Evolutionary conservation across 108 stramenopile species (phyloP).

Genomic region (Tribonema minus): DNA sequence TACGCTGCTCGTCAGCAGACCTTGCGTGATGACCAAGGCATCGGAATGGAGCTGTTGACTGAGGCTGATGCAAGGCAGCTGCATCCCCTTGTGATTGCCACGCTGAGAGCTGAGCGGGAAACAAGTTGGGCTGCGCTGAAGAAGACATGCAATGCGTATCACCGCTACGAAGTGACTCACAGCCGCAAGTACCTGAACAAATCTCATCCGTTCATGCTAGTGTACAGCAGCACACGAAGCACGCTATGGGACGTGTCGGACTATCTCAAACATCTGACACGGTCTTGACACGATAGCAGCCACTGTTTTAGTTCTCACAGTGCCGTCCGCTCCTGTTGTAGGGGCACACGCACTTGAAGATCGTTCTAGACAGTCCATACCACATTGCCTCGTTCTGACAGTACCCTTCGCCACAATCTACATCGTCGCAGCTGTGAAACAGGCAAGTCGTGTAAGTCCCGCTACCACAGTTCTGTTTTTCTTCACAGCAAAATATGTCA

Average conservation of each 20-base stretch:
- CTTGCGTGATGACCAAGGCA: neutral
- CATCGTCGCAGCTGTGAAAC: too few relatives aligned
- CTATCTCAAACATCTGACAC: neutral
- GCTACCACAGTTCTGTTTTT: too few relatives aligned
- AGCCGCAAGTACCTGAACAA: neutral
- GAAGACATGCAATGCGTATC: too few relatives aligned
- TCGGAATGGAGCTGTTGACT: neutral
- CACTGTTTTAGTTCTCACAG: too few relatives aligned
- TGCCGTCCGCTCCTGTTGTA: too few relatives aligned
- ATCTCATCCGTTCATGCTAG: neutral
- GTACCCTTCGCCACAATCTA: too few relatives aligned
- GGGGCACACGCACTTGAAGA: too few relatives aligned
- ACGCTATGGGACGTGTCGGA: neutral
- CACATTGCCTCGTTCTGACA: too few relatives aligned
- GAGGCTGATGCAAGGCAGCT: neutral
- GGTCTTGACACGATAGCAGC: neutral
- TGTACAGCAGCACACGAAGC: neutral
- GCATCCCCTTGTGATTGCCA: neutral
- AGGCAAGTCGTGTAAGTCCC: too few relatives aligned
- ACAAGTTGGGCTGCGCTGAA: too few relatives aligned
- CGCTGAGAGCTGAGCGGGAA: neutral
- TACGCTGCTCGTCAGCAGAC: neutral
- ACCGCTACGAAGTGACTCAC: neutral
- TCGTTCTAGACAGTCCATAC: too few relatives aligned
- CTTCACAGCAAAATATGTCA: too few relatives aligned